These are phyloP conservation scores for Sordariomycetes sp. DNA, from an alignment of 2,329 filamentous ascomycete genomes.

Conservation along the genomic window DNA sequence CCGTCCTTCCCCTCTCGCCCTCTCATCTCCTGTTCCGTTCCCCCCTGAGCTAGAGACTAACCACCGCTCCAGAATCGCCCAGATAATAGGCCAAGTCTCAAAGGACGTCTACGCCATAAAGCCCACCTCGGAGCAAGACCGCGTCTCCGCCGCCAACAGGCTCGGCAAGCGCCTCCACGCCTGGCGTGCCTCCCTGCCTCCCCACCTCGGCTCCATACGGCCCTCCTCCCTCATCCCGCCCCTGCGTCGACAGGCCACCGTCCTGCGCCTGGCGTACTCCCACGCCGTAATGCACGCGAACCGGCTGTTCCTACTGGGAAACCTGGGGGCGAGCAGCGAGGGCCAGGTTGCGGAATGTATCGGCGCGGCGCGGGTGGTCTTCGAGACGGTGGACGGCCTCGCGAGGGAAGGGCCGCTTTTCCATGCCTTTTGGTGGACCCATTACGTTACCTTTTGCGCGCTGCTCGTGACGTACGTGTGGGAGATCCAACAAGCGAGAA, in stretches of 20 bases:
- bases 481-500: slow-evolving; percentile 28
- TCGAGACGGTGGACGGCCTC: slow-evolving; percentile 27
- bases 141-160: slow-evolving; percentile 21
- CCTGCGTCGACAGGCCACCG: slow-evolving; percentile 33
- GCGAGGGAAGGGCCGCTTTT: slow-evolving; percentile 25
- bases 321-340: slow-evolving; percentile 8
- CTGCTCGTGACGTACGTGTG: slow-evolving; percentile 39
- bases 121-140: slow-evolving; percentile 18
- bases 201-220: slow-evolving; percentile 26
- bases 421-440: slow-evolving; percentile 37
- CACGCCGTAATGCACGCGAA: slow-evolving; percentile 44
- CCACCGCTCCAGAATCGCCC: slow-evolving; percentile 15
- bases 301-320: slow-evolving; percentile 34
- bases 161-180: slow-evolving; percentile 22
- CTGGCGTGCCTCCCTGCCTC: slow-evolving; percentile 25
- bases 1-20: background rate
- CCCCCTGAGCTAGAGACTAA: background rate
- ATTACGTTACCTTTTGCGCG: slow-evolving; percentile 39
- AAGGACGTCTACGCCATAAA: slow-evolving; percentile 24
- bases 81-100: slow-evolving; percentile 23
- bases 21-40: too few relatives aligned
- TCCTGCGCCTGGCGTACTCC: slow-evolving; percentile 37
- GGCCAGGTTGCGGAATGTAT: slow-evolving; percentile 27
- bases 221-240: slow-evolving; percentile 30
- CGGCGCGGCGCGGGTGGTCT: slow-evolving; percentile 27